phyloP scores from a whole-genome alignment of 2,329 filamentous ascomycete species.

The Stachybotrys elegans region DNA sequence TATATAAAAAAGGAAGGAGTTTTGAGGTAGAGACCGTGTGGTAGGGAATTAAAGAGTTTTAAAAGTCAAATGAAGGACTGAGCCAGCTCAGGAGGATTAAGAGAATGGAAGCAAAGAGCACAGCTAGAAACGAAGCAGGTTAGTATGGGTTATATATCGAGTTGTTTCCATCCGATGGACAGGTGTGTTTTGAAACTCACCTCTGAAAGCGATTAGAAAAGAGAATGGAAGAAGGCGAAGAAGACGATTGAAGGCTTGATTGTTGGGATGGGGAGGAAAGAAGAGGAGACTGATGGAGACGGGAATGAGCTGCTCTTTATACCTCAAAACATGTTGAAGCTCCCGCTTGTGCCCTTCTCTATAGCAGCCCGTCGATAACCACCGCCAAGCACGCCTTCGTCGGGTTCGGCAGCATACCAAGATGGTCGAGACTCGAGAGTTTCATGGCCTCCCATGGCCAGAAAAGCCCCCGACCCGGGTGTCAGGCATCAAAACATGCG shows the following conservation, averaged over 20 bases:
- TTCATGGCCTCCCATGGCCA: no score
- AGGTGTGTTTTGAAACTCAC: no score
- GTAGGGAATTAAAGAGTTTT: constrained; percentile 11
- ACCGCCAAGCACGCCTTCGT: no score
- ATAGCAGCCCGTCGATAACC: no score
- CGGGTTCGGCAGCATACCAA: no score
- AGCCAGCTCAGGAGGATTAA: constrained; percentile 17
- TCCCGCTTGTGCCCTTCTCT: no score
- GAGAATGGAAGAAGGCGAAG: background rate
- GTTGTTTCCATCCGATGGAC: no score
- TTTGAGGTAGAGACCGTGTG: background rate
- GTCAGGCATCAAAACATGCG: no score
- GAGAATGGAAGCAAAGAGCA: constrained; percentile 13
- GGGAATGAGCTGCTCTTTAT: no score
- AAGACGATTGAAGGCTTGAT: background rate
- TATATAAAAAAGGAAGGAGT: constrained; percentile 10
- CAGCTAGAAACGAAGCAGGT: background rate
- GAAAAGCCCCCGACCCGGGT: no score
- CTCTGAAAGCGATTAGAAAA: background rate
- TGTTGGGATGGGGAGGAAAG: background rate
- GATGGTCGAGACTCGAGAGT: no score
- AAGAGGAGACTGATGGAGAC: background rate
- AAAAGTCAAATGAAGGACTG: constrained; percentile 10
- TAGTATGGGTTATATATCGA: background rate
- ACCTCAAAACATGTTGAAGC: no score